Conservation (phyloP, 2,329 filamentous ascomycete species). For the Aureobasidium lini region DNA sequence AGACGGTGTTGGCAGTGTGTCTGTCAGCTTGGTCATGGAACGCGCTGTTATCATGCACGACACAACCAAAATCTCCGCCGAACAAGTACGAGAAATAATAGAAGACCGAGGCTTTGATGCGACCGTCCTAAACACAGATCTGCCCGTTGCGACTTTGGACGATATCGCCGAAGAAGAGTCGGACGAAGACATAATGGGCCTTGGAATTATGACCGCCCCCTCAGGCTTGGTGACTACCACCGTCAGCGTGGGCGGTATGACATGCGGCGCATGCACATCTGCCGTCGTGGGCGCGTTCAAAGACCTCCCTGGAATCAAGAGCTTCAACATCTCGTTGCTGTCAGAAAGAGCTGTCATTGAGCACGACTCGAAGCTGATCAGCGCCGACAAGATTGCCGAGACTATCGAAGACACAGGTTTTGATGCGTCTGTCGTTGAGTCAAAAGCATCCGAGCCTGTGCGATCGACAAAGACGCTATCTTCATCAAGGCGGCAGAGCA, state of each 20-base stretch:
- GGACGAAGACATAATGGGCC: constrained; percentile 18
- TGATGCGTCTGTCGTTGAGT: constrained; percentile 76
- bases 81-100: constrained; percentile 73
- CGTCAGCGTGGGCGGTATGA: constrained; percentile 78
- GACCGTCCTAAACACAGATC: constrained; percentile 38
- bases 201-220: constrained; percentile 15
- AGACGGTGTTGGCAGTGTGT: constrained; percentile 75
- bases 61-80: constrained; percentile 63
- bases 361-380: constrained; percentile 69
- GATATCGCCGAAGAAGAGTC: constrained; percentile 16
- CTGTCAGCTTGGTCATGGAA: constrained; percentile 92
- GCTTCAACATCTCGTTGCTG: constrained; percentile 83
- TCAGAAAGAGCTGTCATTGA: constrained; percentile 94
- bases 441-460: constrained; percentile 41
- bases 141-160: constrained; percentile 21
- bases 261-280: constrained; percentile 88
- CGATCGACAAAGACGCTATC: constrained; percentile 24
- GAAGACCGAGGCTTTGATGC: constrained; percentile 91
- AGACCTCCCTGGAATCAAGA: constrained; percentile 69
- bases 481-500: constrained; percentile 27
- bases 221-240: constrained; percentile 74
- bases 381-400: constrained; percentile 69
- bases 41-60: constrained; percentile 89
- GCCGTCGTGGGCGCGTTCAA: constrained; percentile 91
- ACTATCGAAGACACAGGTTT: constrained; percentile 90